phyloP scores from a whole-genome alignment of 805 yeast species.

The Saccharomycopsis microspora region DNA sequence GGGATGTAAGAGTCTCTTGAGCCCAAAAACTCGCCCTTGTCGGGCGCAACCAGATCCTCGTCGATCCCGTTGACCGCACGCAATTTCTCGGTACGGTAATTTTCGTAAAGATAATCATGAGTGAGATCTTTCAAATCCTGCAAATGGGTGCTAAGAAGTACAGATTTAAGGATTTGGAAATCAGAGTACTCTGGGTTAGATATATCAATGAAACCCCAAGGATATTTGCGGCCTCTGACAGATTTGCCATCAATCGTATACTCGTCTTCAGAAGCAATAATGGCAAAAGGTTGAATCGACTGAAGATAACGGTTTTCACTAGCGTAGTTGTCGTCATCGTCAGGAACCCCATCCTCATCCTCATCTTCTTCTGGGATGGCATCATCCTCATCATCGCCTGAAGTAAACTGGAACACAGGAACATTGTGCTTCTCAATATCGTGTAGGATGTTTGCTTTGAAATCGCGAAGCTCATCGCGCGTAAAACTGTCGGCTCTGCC shows the following conservation, averaged over 20 bases:
- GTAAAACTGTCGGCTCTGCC: constrained; percentile 68
- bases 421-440: constrained; percentile 62
- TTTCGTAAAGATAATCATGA: constrained; percentile 52
- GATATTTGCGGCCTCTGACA: constrained; percentile 54
- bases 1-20: constrained; percentile 22
- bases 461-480: constrained; percentile 40
- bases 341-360: constrained; percentile 58
- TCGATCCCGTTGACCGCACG: constrained; percentile 33
- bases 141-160: constrained; percentile 46
- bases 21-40: constrained; percentile 14
- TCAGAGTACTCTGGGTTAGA: constrained; percentile 41
- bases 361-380: constrained; percentile 54
- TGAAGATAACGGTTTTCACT: constrained; percentile 57
- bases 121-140: constrained; percentile 58
- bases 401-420: constrained; percentile 64
- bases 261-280: constrained; percentile 53
- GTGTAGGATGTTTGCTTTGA: constrained; percentile 46
- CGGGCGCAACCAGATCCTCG: background rate
- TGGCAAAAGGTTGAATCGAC: constrained; percentile 64
- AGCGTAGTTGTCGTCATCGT: constrained; percentile 57
- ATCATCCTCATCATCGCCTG: constrained; percentile 59
- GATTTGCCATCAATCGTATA: constrained; percentile 37
- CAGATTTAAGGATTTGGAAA: constrained; percentile 42
- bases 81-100: constrained; percentile 53
- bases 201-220: constrained; percentile 63